Evolutionary conservation across 495 filamentous ascomycete species (phyloP), one percentile per base, ranked within the genome.

Genomic region (Neurospora sp.): DNA sequence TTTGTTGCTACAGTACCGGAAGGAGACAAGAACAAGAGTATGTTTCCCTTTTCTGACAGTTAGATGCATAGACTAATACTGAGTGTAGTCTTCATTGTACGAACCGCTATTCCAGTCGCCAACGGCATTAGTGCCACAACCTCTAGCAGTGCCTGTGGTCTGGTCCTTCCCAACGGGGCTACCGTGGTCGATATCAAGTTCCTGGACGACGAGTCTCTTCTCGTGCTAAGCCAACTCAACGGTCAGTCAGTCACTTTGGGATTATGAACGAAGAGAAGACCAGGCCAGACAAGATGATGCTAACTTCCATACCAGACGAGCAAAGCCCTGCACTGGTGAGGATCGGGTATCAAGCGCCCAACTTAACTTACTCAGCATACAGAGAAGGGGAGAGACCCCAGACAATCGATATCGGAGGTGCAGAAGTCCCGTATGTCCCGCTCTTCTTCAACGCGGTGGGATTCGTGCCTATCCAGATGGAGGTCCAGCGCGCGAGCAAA

Each of bases 131-230:
- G 83, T 44, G 77, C 75, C 22, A 44, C 75, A 1, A 46, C 78
- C 4, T 74, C 73, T 5, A 81, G 80, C 3, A 74, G 74, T 38
- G 78, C 78, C 6, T 79, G 83, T 53, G 73, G 75, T 1, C 59
- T 89, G 9, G 71, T 72, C 11, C 79, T 88, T 9, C 83, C 82
- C 6, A 75, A 81, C 70, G 83, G 80, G 11, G 48, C 69, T 5
- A 78, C 72, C 8, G 78, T 88, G 11, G 71, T 84, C 31, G 87
- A 89, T 74, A 72, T 88, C 8, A 86, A 85, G 72, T 87, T 87
- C 70, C 73, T 86, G 11, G 77, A 85, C 72, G 81, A 83, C 71
- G 75, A 79, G 27, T 78, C 71, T 18, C 73, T 89, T 5, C 76
- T 88, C 12, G 74, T 87, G 2, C 74, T 89, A 7, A 87, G 84